Conservation (phyloP, 441 rosid species). For the Geranium incanum region DNA sequence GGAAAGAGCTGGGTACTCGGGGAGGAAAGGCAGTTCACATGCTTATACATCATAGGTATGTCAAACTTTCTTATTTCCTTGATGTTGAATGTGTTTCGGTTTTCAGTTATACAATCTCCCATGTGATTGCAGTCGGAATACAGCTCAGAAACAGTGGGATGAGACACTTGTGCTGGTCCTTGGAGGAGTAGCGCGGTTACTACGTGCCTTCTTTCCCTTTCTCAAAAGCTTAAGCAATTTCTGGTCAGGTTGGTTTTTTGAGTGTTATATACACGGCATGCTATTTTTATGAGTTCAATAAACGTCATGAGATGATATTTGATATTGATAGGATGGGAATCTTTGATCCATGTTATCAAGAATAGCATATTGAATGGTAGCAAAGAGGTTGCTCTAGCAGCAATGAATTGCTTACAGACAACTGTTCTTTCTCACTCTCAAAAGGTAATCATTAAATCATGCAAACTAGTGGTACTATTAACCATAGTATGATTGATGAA, state of each 20-base stretch:
- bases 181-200: conserved; percentile 87
- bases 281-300: neutral
- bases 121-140: conserved; percentile 73
- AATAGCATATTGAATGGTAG: conserved; percentile 79
- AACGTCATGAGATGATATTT: conserved; percentile 16
- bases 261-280: conserved; percentile 4
- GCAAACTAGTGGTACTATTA: conserved; percentile 14
- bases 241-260: conserved; percentile 65
- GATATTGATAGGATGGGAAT: conserved; percentile 76
- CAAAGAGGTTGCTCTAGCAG: conserved; percentile 94
- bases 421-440: conserved; percentile 67
- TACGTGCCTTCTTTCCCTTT: conserved; percentile 88
- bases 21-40: conserved; percentile 98
- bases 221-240: conserved; percentile 71
- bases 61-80: conserved; percentile 15
- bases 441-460: conserved; percentile 46
- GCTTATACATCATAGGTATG: conserved; percentile 97
- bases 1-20: conserved; percentile 91
- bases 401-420: conserved; percentile 80
- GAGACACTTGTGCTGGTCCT: conserved; percentile 95
- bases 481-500: conserved; percentile 1
- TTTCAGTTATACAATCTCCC: conserved; percentile 12
- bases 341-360: conserved; percentile 67
- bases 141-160: conserved; percentile 99
- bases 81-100: conserved; percentile 6